Conservation (phyloP, 176 grass and related monocot species). For the Urochloa ruziziensis region DNA sequence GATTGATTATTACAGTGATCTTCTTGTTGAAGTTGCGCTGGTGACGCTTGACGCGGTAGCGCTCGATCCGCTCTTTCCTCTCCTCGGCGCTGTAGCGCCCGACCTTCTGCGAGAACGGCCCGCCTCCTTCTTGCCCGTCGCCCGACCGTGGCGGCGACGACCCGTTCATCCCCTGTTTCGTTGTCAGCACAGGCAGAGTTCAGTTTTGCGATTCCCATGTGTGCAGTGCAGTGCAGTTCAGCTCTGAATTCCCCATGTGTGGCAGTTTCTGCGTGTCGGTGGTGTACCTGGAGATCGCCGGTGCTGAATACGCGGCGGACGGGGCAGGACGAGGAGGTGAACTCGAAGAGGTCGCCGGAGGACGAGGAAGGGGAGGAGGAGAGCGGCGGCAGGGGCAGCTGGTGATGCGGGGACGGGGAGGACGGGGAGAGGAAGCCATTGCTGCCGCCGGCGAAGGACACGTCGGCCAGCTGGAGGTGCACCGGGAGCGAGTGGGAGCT, state of each 20-base stretch:
- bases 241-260: neutral
- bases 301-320: slow-evolving; percentile 82
- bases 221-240: too few species aligned
- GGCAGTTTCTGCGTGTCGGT: neutral
- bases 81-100: slow-evolving; percentile 69
- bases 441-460: neutral
- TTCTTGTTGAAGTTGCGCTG: slow-evolving; percentile 93
- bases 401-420: slow-evolving; percentile 29
- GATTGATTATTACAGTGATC: slow-evolving; percentile 73
- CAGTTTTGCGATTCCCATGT: neutral
- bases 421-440: slow-evolving; percentile 32
- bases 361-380: slow-evolving; percentile 68
- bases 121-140: slow-evolving; percentile 44
- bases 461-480: slow-evolving; percentile 32
- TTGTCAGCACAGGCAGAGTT: slow-evolving; percentile 3
- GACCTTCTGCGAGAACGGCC: slow-evolving; percentile 48
- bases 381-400: slow-evolving; percentile 33
- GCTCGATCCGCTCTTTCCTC: slow-evolving; percentile 68
- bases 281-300: slow-evolving; percentile 88
- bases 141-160: slow-evolving; percentile 21
- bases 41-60: slow-evolving; percentile 61
- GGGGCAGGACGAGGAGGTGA: slow-evolving; percentile 44
- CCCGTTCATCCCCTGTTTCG: slow-evolving; percentile 65
- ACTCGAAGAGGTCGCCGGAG: slow-evolving; percentile 57
- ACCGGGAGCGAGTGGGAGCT: slow-evolving; percentile 56